A percentile compares a stretch with the other conserved stretches of the same genome.
Evolutionary conservation across 805 yeast species (phyloP).

Genomic region (Cyberlindnera sargentensis): DNA sequence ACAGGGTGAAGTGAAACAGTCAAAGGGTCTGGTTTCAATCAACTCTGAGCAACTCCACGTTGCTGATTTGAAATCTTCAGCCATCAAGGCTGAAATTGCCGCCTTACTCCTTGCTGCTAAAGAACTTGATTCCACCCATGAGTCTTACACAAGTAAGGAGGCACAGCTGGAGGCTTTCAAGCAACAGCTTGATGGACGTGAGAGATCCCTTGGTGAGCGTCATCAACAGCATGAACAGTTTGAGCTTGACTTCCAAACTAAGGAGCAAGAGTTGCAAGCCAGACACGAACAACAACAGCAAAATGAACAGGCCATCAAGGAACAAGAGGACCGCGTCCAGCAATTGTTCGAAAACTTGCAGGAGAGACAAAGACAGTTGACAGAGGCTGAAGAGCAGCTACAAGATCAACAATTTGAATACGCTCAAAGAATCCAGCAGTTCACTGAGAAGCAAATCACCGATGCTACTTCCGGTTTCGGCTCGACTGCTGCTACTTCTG

Average conservation of each 20-base stretch:
- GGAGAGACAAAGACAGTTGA: slow-evolving; percentile 30
- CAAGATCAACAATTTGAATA: slow-evolving; percentile 31
- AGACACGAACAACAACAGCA: slow-evolving; percentile 29
- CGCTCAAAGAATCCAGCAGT: slow-evolving; percentile 32
- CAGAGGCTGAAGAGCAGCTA: slow-evolving; percentile 33
- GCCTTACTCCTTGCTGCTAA: slow-evolving; percentile 24
- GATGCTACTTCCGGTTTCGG: slow-evolving; percentile 22
- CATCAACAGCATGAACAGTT: slow-evolving; percentile 17
- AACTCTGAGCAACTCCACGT: slow-evolving; percentile 65
- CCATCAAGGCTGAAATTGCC: slow-evolving; percentile 35
- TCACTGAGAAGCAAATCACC: slow-evolving; percentile 32
- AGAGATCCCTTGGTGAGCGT: slow-evolving; percentile 29
- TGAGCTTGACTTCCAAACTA: slow-evolving; percentile 12
- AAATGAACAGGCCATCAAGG: slow-evolving; percentile 29
- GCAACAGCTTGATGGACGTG: slow-evolving; percentile 29
- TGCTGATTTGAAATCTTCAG: slow-evolving; percentile 41
- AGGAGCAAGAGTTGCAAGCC: slow-evolving; percentile 25
- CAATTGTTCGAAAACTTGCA: slow-evolving; percentile 28
- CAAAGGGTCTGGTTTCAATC: slow-evolving; percentile 56
- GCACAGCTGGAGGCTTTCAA: slow-evolving; percentile 24
- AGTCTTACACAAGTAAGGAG: slow-evolving; percentile 31
- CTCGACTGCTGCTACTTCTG: slow-evolving; percentile 9
- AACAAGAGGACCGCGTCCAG: slow-evolving; percentile 31
- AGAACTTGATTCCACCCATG: slow-evolving; percentile 33
- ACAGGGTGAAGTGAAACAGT: slow-evolving; percentile 50